These are phyloP conservation scores for Digitaria exilis DNA, from an alignment of 202 grass and related monocot species.

Conservation along the genomic window DNA sequence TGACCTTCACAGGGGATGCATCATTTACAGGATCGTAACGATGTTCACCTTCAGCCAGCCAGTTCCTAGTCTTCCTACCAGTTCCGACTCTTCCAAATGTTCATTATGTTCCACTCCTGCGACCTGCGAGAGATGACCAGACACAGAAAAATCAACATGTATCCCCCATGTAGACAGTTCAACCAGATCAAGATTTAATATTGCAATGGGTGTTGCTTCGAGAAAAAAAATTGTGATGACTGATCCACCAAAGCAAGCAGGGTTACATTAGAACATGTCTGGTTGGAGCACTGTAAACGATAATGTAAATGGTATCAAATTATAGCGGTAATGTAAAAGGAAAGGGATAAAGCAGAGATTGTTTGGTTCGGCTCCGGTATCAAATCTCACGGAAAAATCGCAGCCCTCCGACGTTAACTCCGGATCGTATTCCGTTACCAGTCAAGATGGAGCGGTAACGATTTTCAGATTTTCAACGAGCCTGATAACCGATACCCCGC, in stretches of 20 bases:
- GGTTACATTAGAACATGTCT: no score
- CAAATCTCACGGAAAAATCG: no score
- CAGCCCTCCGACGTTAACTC: no score
- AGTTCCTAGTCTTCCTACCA: not conserved
- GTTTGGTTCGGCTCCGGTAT: no score
- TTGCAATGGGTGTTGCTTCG: not conserved
- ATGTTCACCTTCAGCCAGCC: not conserved
- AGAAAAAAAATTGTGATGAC: not conserved
- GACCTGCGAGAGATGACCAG: not conserved
- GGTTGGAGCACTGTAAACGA: no score
- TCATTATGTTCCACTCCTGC: not conserved
- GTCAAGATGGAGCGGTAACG: no score
- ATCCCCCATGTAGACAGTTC: not conserved
- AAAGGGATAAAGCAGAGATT: no score
- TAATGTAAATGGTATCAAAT: no score
- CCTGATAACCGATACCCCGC: no score
- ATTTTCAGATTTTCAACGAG: no score
- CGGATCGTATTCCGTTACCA: no score
- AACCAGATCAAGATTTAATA: not conserved
- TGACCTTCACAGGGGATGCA: not conserved
- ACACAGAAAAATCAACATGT: not conserved
- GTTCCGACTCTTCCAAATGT: not conserved
- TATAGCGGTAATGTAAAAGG: no score
- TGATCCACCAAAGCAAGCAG: not conserved
- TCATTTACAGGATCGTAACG: conserved; percentile 4